Evolutionary conservation across 2,329 filamentous ascomycete genomes (phyloP).

Genomic region (Fusarium oxysporum): DNA sequence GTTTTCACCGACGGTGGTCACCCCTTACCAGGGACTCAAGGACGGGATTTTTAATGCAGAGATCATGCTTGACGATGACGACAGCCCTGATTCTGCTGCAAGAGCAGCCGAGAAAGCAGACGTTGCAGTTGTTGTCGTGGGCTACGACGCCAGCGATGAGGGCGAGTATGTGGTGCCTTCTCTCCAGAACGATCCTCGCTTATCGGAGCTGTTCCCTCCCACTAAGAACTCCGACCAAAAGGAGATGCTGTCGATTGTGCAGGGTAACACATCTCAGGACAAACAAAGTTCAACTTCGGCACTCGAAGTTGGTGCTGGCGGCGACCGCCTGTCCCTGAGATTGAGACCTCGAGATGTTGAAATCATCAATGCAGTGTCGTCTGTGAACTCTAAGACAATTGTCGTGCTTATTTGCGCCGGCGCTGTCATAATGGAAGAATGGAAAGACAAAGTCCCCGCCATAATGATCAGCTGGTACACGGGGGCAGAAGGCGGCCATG

Average conservation of each 20-base stretch:
- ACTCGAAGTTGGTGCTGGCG: slow-evolving; percentile 23
- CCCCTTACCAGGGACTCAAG: slow-evolving; percentile 26
- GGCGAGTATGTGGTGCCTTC: slow-evolving; percentile 34
- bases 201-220: slow-evolving; percentile 8
- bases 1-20: slow-evolving; percentile 10
- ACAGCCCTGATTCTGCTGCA: neutral
- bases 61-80: slow-evolving; percentile 2
- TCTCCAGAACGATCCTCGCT: slow-evolving; percentile 1
- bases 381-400: slow-evolving; percentile 17
- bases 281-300: neutral
- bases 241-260: neutral
- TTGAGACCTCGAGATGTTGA: slow-evolving; percentile 23
- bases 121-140: slow-evolving; percentile 23
- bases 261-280: neutral
- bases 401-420: slow-evolving; percentile 32
- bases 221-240: neutral
- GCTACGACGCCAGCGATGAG: slow-evolving; percentile 33
- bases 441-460: slow-evolving; percentile 14
- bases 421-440: slow-evolving; percentile 37
- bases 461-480: slow-evolving; percentile 38
- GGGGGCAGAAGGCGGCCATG: slow-evolving; percentile 33
- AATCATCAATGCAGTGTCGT: slow-evolving; percentile 20
- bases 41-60: neutral
- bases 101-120: slow-evolving; percentile 5
- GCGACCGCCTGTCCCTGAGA: slow-evolving; percentile 30